These are phyloP conservation scores for Aspergillus steynii DNA, from an alignment of 495 filamentous ascomycete species.

Conservation along the genomic window DNA sequence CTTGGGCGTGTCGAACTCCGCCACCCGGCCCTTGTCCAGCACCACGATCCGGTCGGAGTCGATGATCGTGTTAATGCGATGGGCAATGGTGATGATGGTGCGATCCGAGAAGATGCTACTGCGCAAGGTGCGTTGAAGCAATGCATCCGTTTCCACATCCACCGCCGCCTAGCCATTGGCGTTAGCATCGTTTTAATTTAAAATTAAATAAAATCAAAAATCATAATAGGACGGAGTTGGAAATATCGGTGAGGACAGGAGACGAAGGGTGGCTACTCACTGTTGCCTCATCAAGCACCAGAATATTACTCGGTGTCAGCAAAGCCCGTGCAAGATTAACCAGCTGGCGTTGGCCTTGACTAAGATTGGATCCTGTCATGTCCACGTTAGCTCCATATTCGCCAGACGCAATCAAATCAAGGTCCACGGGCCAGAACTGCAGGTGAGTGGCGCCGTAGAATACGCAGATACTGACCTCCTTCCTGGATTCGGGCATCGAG, in stretches of 20 bases:
- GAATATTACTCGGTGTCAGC: conserved; percentile 92
- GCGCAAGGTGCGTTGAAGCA: conserved; percentile 63
- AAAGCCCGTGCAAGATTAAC: conserved; percentile 90
- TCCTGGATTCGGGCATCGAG: conserved; percentile 90
- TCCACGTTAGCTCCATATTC: conserved; percentile 15
- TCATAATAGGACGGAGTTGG: neutral
- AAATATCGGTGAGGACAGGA: conserved; percentile 8
- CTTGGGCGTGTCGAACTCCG: conserved; percentile 59
- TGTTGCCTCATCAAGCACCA: conserved; percentile 96
- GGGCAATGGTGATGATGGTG: conserved; percentile 97
- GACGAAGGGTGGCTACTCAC: conserved; percentile 33
- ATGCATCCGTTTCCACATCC: conserved; percentile 89
- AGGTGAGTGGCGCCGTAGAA: conserved; percentile 8
- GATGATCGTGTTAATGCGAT: conserved; percentile 95
- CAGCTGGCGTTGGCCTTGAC: conserved; percentile 76
- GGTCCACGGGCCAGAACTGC: neutral
- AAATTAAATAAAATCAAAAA: conserved; percentile 5
- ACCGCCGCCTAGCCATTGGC: conserved; percentile 68
- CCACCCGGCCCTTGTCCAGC: conserved; percentile 67
- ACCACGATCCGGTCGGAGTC: conserved; percentile 91
- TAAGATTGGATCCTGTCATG: conserved; percentile 58
- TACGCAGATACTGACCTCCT: conserved; percentile 67
- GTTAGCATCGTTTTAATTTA: conserved; percentile 9
- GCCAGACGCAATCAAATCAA: neutral
- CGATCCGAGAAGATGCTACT: conserved; percentile 74